These are phyloP conservation scores for Aspergillus homomorphus DNA, from an alignment of 495 filamentous ascomycete species.

Conservation along the genomic window DNA sequence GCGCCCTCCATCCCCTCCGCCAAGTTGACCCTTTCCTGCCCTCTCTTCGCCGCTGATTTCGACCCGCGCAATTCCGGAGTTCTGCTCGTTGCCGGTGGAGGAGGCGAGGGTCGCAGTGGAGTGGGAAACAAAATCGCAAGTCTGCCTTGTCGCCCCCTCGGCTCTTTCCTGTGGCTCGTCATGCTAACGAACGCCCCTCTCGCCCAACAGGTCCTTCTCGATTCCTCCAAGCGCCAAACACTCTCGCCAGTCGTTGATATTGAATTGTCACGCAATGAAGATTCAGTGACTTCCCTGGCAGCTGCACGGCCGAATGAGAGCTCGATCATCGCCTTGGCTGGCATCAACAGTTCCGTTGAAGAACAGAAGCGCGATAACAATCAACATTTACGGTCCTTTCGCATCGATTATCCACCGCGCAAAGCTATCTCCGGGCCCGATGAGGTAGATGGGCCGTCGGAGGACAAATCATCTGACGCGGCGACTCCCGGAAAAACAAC, in stretches of 20 bases:
- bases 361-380: constrained; percentile 76
- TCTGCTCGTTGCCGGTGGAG: constrained; percentile 86
- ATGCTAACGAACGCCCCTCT: not conserved
- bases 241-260: constrained; percentile 67
- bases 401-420: constrained; percentile 49
- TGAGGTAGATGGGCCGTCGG: constrained; percentile 14
- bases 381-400: constrained; percentile 81
- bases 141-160: constrained; percentile 11
- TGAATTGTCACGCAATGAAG: constrained; percentile 81
- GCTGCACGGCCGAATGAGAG: constrained; percentile 54
- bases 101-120: constrained; percentile 79
- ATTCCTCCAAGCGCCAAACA: constrained; percentile 59
- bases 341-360: constrained; percentile 77
- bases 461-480: not conserved
- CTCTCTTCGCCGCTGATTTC: constrained; percentile 88
- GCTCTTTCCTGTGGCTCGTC: not conserved
- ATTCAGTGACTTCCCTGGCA: constrained; percentile 83
- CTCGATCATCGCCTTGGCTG: constrained; percentile 66
- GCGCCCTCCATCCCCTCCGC: constrained; percentile 56
- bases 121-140: constrained; percentile 88
- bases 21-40: constrained; percentile 74
- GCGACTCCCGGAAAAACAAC: constrained; percentile 42
- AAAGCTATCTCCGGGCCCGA: constrained; percentile 11
- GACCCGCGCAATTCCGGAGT: constrained; percentile 71
- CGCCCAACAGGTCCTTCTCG: constrained; percentile 59